phyloP scores from a whole-genome alignment of 1,284 basidiomycete genomes.

The Ceratobasidium sp. region DNA sequence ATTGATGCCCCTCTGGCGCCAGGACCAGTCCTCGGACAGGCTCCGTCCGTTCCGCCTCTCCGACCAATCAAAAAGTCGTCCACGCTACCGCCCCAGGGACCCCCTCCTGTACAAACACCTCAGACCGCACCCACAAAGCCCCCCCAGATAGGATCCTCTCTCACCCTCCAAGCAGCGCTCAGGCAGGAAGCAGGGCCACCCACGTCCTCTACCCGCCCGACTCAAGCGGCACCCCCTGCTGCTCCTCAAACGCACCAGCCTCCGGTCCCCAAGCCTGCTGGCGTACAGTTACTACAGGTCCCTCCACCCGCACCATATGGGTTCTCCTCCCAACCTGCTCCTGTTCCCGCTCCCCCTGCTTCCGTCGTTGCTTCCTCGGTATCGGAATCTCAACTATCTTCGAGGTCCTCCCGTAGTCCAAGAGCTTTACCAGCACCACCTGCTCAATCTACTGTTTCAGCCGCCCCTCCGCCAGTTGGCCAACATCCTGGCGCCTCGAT shows the following conservation, averaged over 20 bases:
- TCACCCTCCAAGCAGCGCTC: not conserved
- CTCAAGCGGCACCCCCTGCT: not conserved
- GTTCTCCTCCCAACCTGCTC: not conserved
- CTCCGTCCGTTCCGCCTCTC: not conserved
- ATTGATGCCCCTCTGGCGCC: not conserved
- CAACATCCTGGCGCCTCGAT: not conserved
- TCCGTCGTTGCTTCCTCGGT: not conserved
- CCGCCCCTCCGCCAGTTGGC: not conserved
- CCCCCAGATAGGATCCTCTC: not conserved
- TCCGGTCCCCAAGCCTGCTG: not conserved
- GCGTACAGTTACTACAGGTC: conserved; percentile 8
- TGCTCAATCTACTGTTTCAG: not conserved
- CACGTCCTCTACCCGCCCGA: not conserved
- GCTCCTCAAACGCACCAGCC: not conserved
- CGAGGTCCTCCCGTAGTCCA: not conserved
- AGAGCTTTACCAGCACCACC: not conserved
- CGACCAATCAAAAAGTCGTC: not conserved
- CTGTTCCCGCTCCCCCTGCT: conserved; percentile 10
- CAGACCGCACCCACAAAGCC: not conserved
- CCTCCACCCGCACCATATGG: conserved; percentile 14
- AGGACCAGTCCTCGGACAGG: not conserved
- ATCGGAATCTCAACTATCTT: not conserved
- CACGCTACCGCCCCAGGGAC: too few species aligned
- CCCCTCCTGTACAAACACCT: not conserved
- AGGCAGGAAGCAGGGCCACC: not conserved